Evolutionary conservation across 192 early-diverging fungal genomes (phyloP), one percentile per base, ranked within the genome.

Genomic region (Spinellus fusiger): DNA sequence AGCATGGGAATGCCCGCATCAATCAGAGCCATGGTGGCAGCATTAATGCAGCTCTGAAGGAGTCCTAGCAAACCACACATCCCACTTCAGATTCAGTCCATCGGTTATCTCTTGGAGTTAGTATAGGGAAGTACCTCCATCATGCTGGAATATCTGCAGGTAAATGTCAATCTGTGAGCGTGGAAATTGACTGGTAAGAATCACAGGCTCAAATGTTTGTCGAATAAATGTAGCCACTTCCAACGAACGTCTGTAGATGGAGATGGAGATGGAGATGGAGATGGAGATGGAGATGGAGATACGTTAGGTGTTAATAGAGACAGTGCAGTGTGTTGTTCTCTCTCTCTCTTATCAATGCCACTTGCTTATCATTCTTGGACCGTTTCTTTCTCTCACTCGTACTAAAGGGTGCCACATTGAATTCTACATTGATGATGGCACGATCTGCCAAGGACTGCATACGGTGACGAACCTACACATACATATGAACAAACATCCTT

Each of bases 111-210:
- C 56, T 12, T 5, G 25, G 13, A 37, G 13, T 37, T 9, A 37
- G 13, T 37, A n/a, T 5, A 44, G 26, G 13, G 8, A 25, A 32
- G 68, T 77, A 54, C 93, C 94, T 37, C 96, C 96, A 61, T 99
- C 96, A 58, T 87, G 81, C 67, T 99, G 96, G 61, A 99, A 76
- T 15, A 97, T 70, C 66, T 99, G 95, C 26, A 97, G 65, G 63
- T 89, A 92, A 37, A 99, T 89, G 49, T 90, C 89, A 59, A 99
- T 95, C 73, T 97, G 91, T 22, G 93, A 93, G 22, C 91, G 81
- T 33, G 93, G 86, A 59, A 86, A 96, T 27, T 88, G 73, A 33
- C 70, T 73, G 4, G 80, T 79, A 18, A 87, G 73, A 56, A 98
- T 81, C 12, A 92, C 90, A 2, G 91, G 80, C 72, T 99, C 96